A percentile compares a stretch with the other conserved stretches of the same genome.
Evolutionary conservation across 2,329 filamentous ascomycete genomes (phyloP).

Genomic region (Fusarium tupiense): DNA sequence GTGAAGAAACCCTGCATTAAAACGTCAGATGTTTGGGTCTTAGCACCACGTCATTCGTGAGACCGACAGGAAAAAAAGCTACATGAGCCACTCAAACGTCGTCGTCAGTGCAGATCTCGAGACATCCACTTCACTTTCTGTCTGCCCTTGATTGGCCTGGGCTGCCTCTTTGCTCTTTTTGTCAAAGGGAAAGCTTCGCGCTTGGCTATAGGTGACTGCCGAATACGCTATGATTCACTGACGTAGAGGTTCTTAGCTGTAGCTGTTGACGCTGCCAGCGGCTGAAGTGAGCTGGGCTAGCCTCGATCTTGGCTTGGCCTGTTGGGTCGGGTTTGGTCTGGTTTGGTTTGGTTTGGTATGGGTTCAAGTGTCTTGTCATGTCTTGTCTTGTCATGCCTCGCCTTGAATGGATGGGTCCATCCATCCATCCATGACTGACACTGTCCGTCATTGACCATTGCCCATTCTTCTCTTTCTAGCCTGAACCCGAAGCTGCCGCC

Average conservation of each 20-base stretch:
- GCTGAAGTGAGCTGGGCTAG: background rate
- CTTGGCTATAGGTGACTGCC: constrained; percentile 28
- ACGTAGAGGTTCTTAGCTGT: constrained; percentile 21
- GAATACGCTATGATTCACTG: constrained; percentile 26
- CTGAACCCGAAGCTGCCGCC: constrained; percentile 21
- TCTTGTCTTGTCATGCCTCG: constrained; percentile 1
- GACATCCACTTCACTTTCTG: background rate
- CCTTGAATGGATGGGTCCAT: constrained; percentile 8
- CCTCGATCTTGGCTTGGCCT: constrained; percentile 14
- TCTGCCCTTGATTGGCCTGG: constrained; percentile 16
- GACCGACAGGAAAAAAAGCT: background rate
- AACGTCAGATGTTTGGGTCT: constrained; percentile 24
- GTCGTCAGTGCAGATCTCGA: constrained; percentile 31
- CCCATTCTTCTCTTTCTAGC: background rate
- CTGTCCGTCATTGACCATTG: constrained; percentile 7
- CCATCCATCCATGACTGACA: constrained; percentile 20
- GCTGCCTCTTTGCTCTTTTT: background rate
- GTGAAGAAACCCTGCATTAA: background rate
- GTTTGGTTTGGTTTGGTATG: background rate
- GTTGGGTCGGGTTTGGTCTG: background rate
- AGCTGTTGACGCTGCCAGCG: background rate
- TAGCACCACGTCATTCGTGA: constrained; percentile 30
- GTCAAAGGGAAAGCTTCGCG: constrained; percentile 31
- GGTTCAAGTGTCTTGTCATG: background rate
- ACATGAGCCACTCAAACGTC: constrained; percentile 30